phyloP scores from a whole-genome alignment of 129 eudicot species.

The Flaveria sonorensis region DNA sequence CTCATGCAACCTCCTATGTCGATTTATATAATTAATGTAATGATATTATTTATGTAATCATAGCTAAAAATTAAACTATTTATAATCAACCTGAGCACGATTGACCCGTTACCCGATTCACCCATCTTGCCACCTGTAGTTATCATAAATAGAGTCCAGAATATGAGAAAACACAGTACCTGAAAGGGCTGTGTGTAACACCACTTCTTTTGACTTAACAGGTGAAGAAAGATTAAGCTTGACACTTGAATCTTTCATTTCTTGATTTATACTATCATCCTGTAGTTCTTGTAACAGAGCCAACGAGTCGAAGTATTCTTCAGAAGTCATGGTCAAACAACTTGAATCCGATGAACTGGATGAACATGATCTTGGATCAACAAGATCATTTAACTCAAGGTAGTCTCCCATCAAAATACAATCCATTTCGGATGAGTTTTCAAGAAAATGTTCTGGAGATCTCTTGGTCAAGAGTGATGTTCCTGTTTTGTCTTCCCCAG shows the following conservation, averaged over 20 bases:
- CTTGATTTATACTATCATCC: conserved; percentile 17
- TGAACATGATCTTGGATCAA: conserved; percentile 39
- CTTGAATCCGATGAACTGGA: conserved; percentile 69
- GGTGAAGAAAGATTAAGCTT: conserved; percentile 36
- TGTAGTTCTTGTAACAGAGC: conserved; percentile 53
- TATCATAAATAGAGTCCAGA: neutral
- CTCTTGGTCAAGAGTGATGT: neutral
- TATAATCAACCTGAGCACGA: neutral
- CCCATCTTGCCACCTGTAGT: neutral
- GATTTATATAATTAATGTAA: too few relatives aligned
- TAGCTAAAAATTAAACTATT: neutral
- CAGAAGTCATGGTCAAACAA: conserved; percentile 51
- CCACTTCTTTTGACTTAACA: conserved; percentile 39
- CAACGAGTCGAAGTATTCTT: conserved; percentile 55
- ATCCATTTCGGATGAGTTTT: conserved; percentile 32
- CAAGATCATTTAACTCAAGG: conserved; percentile 69
- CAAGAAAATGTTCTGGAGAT: conserved; percentile 3
- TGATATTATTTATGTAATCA: neutral
- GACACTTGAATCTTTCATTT: conserved; percentile 29
- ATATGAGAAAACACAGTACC: neutral
- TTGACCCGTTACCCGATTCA: neutral
- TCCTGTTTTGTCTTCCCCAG: conserved; percentile 7
- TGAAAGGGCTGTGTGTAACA: conserved; percentile 40
- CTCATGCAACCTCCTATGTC: too few relatives aligned
- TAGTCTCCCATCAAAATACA: conserved; percentile 52